Evolutionary conservation across 2,329 filamentous ascomycete genomes (phyloP), one percentile per base, ranked within the genome.

Genomic region (Colletotrichum camelliae): DNA sequence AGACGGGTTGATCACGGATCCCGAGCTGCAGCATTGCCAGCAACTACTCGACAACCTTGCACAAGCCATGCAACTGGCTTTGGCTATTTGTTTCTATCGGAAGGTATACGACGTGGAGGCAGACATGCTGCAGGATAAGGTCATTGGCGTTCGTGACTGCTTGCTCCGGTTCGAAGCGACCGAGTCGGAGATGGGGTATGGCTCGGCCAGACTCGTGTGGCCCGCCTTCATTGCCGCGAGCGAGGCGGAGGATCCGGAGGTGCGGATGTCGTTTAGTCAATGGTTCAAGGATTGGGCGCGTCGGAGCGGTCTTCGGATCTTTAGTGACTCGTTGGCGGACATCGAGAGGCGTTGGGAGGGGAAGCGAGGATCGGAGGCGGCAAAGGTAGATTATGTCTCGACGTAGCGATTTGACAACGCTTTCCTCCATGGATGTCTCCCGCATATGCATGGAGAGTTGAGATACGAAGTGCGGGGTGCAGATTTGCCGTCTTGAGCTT

Each of bases 81-180:
- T 86, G 57, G 74, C 80, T 4, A 85, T 86, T 15, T 86, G 84
- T 69, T 86, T 86, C 67, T 85, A 86, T 72, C 81, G 84, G 8
- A 80, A 82, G 16, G 82, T 86, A 9, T 84, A 86, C 77, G 81
- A 86, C 52, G 74, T 86, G 6, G 81, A 84, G 39, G 71, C 83
- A 3, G 79, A 80, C 1, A 79, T 85, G 29, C 75, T 86, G 9
- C 85, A 86, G 75, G 68, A 78, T 5, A 82, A 82, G 21, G 84
- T 86, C 9, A 33, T 62, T 3, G 77, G 77, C 7, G 81, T 85
- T 7, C 79, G 80, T 5, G 82, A 86, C 43, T 82, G 79, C 60
- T 79, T 86, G 5, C 33, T 81, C 1, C 77, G 78, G 7, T 82
- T 79, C 64, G 79, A 84, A 21, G 27, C 77, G 18, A 74, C 75